Base-by-base conservation (phyloP, 257 asterid genomes). In the Rauvolfia tetraphylla region DNA sequence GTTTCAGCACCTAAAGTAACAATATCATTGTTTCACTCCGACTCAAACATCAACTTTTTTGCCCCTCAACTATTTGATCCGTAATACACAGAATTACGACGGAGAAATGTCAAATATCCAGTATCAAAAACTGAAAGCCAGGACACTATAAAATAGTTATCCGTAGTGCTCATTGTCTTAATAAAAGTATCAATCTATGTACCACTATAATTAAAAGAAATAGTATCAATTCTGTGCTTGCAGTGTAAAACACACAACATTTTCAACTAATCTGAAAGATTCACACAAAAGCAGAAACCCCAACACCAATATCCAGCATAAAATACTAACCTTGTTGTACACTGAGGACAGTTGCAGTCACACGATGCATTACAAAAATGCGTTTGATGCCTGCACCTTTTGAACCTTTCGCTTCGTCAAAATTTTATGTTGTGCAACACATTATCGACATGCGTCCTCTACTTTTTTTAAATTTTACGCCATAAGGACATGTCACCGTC, bases 281-380 rank as follows among this genome's bases (percentile, higher is more conserved):
- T 22, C 44, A 54, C 33, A 54, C 1, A 10, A n/a, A 76, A 13
- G 39, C 38, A 27, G 33, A 15, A 51, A 39, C 39, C 42, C n/a
- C 29, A 14, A 0, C n/a, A n/a, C 5, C 9, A 41, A 61, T n/a
- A 53, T 39, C n/a, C n/a, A n/a, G 2, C 20, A 25, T 1, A 48
- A 63, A 13, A 79, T 72, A 71, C 85, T 27, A 74, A 88, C 99
- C 96, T 89, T 92, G 99, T 77, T 95, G 99, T 53, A 95, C 93
- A 75, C 99, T 96, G 80, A 85, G 96, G 53, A 95, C 98, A 76
- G 98, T 95, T 77, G 98, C 97, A 1, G 93, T 89, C 80, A 95
- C n/a, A n/a, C n/a, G n/a, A n/a, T n/a, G n/a, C n/a, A n/a, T n/a
- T n/a, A n/a, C n/a, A n/a, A n/a, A n/a, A n/a, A n/a, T n/a, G n/a